These are phyloP conservation scores for Microcos paniculata DNA, from an alignment of 345 rosid species.

Conservation along the genomic window DNA sequence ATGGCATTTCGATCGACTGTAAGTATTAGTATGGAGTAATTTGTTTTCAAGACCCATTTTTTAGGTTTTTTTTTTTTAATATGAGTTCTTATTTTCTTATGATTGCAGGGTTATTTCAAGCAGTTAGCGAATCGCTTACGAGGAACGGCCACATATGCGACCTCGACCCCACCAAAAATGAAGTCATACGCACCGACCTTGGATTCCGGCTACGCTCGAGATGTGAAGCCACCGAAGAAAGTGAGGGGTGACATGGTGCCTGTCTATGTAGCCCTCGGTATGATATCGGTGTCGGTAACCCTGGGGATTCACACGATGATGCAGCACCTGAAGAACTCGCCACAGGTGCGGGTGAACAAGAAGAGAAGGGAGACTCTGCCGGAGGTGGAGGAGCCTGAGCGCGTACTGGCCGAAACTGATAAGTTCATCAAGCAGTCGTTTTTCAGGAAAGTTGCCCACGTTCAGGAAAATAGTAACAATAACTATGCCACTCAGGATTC, in stretches of 20 bases:
- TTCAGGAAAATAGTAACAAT: slow-evolving; percentile 45
- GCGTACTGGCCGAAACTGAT: slow-evolving; percentile 42
- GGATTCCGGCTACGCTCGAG: slow-evolving; percentile 8
- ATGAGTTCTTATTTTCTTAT: neutral
- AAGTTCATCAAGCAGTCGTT: slow-evolving; percentile 49
- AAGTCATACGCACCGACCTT: slow-evolving; percentile 34
- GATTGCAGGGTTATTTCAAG: slow-evolving; percentile 43
- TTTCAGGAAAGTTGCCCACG: slow-evolving; percentile 73
- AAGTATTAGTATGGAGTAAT: slow-evolving; percentile 2
- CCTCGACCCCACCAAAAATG: slow-evolving; percentile 36
- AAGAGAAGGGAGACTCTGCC: slow-evolving; percentile 67
- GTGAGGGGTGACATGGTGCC: slow-evolving; percentile 45
- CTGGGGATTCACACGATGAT: slow-evolving; percentile 59
- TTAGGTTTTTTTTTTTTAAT: neutral
- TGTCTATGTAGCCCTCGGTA: slow-evolving; percentile 42
- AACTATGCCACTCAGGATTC: slow-evolving; percentile 31
- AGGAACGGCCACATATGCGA: slow-evolving; percentile 32
- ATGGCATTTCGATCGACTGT: slow-evolving; percentile 48
- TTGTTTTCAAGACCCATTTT: neutral
- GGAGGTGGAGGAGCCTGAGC: slow-evolving; percentile 71
- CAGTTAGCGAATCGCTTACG: slow-evolving; percentile 28
- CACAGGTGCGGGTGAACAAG: slow-evolving; percentile 64
- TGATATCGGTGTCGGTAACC: slow-evolving; percentile 39
- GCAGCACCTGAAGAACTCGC: slow-evolving; percentile 60
- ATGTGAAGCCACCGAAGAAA: neutral